Conservation (phyloP, 1,139 yeast species). For the Debaryomyces subglobosus region DNA sequence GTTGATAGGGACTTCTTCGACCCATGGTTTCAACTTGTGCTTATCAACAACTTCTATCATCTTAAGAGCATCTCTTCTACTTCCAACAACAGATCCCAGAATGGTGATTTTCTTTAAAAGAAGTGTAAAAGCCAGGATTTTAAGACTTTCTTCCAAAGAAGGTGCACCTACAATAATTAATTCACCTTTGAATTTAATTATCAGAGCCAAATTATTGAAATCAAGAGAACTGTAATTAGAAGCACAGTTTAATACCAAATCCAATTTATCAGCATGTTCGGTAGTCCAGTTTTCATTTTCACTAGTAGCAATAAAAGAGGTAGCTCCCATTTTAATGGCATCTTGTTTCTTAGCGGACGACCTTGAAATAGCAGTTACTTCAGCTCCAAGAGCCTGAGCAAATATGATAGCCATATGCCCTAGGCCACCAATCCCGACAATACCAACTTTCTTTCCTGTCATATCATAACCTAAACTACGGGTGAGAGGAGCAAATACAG, state of each 20-base stretch:
- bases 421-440: conserved; percentile 51
- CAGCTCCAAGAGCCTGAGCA: conserved; percentile 46
- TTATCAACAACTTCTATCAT: conserved; percentile 47
- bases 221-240: conserved; percentile 41
- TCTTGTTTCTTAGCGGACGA: conserved; percentile 38
- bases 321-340: conserved; percentile 41
- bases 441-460: conserved; percentile 47
- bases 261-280: conserved; percentile 39
- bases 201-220: conserved; percentile 32
- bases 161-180: conserved; percentile 62
- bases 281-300: conserved; percentile 38
- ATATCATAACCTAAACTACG: conserved; percentile 33
- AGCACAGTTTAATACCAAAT: conserved; percentile 53
- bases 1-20: conserved; percentile 43
- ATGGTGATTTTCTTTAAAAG: too few relatives aligned
- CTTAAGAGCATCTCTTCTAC: conserved; percentile 35
- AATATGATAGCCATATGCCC: conserved; percentile 49
- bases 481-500: conserved; percentile 59
- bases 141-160: conserved; percentile 28
- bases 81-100: conserved; percentile 33
- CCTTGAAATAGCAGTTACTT: conserved; percentile 44
- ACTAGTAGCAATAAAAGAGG: conserved; percentile 40
- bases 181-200: conserved; percentile 47
- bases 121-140: conserved; percentile 25
- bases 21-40: conserved; percentile 43